Evolutionary conservation across 2,329 filamentous ascomycete species (phyloP).

Genomic region (Sporothrix luriei): DNA sequence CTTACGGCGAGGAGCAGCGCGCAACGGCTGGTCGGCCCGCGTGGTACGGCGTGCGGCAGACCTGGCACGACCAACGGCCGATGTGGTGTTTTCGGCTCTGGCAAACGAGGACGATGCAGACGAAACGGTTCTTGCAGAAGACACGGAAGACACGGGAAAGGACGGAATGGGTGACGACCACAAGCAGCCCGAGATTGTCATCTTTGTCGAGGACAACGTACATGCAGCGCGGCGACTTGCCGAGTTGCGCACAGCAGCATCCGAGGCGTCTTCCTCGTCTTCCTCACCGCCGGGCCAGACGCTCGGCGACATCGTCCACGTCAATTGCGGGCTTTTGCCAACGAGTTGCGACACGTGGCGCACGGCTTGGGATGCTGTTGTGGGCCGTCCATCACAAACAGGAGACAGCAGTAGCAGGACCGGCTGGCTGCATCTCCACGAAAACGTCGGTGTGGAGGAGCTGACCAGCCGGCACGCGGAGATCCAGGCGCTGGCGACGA

Average conservation of each 20-base stretch:
- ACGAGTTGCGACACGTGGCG: constrained; percentile 59
- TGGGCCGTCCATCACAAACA: background rate
- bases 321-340: constrained; percentile 67
- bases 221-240: constrained; percentile 51
- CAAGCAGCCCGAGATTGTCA: constrained; percentile 53
- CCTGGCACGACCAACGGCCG: constrained; percentile 45
- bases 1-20: constrained; percentile 70
- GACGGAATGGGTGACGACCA: background rate
- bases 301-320: constrained; percentile 52
- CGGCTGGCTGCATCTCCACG: constrained; percentile 66
- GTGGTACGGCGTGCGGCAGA: constrained; percentile 52
- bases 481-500: constrained; percentile 52
- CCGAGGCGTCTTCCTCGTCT: constrained; percentile 27
- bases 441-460: constrained; percentile 63
- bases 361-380: constrained; percentile 48
- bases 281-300: background rate
- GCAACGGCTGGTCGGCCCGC: constrained; percentile 66
- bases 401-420: background rate
- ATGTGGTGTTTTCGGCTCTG: constrained; percentile 40
- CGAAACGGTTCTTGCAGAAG: background rate
- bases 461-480: constrained; percentile 52
- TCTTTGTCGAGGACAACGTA: constrained; percentile 71
- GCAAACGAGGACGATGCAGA: background rate
- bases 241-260: constrained; percentile 45
- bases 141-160: constrained; percentile 3